phyloP scores from a whole-genome alignment of 192 early-diverging fungal genomes.

The Rhizophagus prolifer region DNA sequence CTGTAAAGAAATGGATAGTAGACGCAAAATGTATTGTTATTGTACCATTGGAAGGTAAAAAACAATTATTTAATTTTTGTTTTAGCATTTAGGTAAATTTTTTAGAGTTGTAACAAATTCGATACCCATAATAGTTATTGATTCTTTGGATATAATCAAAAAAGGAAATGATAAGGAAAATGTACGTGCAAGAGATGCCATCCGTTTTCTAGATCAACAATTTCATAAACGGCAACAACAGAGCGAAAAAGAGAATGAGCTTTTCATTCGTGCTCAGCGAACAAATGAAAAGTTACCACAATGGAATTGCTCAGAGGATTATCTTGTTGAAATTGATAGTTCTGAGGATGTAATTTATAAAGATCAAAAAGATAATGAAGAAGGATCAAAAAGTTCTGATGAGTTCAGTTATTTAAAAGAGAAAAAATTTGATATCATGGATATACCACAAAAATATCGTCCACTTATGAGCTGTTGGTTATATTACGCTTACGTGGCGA shows the following conservation, averaged over 20 bases:
- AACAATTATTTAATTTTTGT: neutral
- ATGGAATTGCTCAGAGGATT: slow-evolving; percentile 47
- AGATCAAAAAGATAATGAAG: slow-evolving; percentile 23
- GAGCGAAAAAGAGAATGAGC: slow-evolving; percentile 28
- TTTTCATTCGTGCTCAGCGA: slow-evolving; percentile 49
- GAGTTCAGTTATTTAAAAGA: neutral
- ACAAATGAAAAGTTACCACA: slow-evolving; percentile 44
- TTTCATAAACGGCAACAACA: slow-evolving; percentile 15
- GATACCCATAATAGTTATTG: slow-evolving; percentile 37
- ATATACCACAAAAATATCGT: slow-evolving; percentile 49
- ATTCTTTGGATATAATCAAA: slow-evolving; percentile 53
- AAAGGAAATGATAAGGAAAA: slow-evolving; percentile 53
- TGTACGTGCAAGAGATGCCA: slow-evolving; percentile 52
- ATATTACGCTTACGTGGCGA: slow-evolving; percentile 39
- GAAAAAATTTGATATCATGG: slow-evolving; percentile 32
- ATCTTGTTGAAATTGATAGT: slow-evolving; percentile 33
- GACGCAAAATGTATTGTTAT: slow-evolving; percentile 46
- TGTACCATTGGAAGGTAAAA: slow-evolving; percentile 53
- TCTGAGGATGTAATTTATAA: slow-evolving; percentile 5
- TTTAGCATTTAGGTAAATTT: neutral
- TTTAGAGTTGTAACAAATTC: neutral
- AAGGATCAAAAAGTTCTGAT: slow-evolving; percentile 9
- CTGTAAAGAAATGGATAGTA: slow-evolving; percentile 47
- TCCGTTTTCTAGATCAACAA: slow-evolving; percentile 50
- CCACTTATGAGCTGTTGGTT: slow-evolving; percentile 48